Evolutionary conservation across 2,329 filamentous ascomycete genomes (phyloP).

Genomic region (Dothideomycetidae sp.): DNA sequence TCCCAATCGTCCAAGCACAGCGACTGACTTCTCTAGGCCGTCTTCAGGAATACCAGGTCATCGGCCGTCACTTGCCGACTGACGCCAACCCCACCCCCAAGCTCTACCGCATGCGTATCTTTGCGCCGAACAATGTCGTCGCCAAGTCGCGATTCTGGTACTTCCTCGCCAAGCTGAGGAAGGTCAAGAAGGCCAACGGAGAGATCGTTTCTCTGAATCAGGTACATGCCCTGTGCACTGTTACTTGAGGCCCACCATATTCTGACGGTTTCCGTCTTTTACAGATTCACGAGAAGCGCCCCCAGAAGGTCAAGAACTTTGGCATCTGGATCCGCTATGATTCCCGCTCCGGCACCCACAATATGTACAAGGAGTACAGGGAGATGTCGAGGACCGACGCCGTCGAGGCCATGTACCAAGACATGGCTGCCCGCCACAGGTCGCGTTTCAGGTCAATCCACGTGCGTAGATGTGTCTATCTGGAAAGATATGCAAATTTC

Average conservation of each 20-base stretch:
- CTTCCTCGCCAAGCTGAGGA: slow-evolving; percentile 97
- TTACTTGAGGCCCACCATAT: slow-evolving; percentile 10
- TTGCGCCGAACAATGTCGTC: slow-evolving; percentile 92
- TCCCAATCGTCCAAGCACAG: too few relatives aligned
- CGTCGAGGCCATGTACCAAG: slow-evolving; percentile 94
- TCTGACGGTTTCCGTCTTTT: slow-evolving; percentile 14
- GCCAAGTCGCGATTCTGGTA: slow-evolving; percentile 99
- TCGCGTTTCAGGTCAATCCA: slow-evolving; percentile 96
- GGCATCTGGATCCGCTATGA: slow-evolving; percentile 99
- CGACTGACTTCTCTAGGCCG: slow-evolving; percentile 57
- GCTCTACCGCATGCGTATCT: slow-evolving; percentile 99
- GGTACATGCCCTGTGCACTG: slow-evolving; percentile 37
- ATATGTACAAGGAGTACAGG: slow-evolving; percentile 99
- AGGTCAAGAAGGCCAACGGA: slow-evolving; percentile 99
- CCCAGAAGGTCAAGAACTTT: slow-evolving; percentile 99
- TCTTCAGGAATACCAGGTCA: slow-evolving; percentile 99
- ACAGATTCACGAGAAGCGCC: slow-evolving; percentile 97
- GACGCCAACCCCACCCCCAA: slow-evolving; percentile 94
- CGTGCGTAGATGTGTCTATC: slow-evolving; percentile 57
- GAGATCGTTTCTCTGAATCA: slow-evolving; percentile 96
- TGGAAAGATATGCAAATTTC: slow-evolving; percentile 7
- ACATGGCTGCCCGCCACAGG: slow-evolving; percentile 98
- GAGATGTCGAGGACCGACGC: slow-evolving; percentile 94
- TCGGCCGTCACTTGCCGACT: slow-evolving; percentile 96
- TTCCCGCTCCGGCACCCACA: slow-evolving; percentile 98